Percentiles rank a stretch among this genome's conserved stretches.
Evolutionary conservation across 495 filamentous ascomycete genomes (phyloP).

Genomic region (Penicillium verhagenii): DNA sequence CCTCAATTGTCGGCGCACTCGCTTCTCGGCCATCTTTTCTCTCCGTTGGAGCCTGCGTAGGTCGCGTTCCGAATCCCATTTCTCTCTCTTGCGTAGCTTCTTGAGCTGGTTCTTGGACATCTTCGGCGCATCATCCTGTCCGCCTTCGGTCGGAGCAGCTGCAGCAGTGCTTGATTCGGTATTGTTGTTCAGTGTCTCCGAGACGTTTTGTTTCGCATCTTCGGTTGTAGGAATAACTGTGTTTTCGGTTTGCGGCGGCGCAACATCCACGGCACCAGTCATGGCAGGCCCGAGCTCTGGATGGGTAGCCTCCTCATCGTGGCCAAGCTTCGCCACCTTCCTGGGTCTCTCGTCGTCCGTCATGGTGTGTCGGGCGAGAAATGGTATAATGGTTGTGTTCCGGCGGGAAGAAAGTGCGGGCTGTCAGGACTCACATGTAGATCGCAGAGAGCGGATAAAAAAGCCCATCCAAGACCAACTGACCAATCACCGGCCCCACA

Average conservation of each 20-base stretch:
- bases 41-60: conserved; percentile 69
- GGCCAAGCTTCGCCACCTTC: conserved; percentile 50
- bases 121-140: conserved; percentile 23
- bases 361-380: conserved; percentile 32
- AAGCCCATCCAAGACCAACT: conserved; percentile 13
- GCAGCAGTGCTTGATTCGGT: background rate
- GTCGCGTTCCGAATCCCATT: conserved; percentile 66
- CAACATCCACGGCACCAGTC: conserved; percentile 29
- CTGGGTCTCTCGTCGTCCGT: conserved; percentile 52
- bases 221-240: background rate
- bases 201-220: background rate
- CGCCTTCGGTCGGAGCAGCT: conserved; percentile 7
- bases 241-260: background rate
- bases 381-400: background rate
- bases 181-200: background rate
- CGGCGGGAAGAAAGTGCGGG: conserved; percentile 4
- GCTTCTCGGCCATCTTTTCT: conserved; percentile 65
- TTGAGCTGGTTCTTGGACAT: conserved; percentile 83
- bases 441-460: conserved; percentile 18
- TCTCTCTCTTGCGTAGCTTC: conserved; percentile 61
- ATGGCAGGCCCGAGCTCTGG: conserved; percentile 30
- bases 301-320: conserved; percentile 21
- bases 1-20: conserved; percentile 53
- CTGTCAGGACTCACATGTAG: conserved; percentile 20
- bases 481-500: conserved; percentile 32